Base-by-base conservation (phyloP, 2,329 filamentous ascomycete species). In the Aspergillus sp. region DNA sequence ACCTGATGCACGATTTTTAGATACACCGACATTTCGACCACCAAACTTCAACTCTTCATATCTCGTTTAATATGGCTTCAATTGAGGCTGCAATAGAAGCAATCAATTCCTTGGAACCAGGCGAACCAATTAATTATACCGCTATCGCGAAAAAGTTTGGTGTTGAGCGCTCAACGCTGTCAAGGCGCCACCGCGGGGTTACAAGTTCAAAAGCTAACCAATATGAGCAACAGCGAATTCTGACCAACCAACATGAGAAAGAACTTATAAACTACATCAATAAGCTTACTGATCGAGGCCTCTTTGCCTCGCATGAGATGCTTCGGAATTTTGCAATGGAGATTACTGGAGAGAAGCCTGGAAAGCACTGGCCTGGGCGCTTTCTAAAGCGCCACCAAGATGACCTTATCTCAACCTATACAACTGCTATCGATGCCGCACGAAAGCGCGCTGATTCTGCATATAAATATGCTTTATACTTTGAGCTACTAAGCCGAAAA, bases 341-440 rank as follows among this genome's bases (percentile, higher is more conserved):
- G 13, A 48, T 48, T 13, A 49, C 6, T 54, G 52, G 34, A 31
- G 8, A 23, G 31, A 28, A 46, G 25, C 25, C 7, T 48, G 45
- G 45, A 48, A 48, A 23, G 4, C 45, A 48, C 45, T 48, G 19
- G 19, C 45, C 45, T 23, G 45, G 45, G 4, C 19, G 45, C 45
- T 48, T 48, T 48, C 4, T 48, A 48, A 48, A 48, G 45, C 6
- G 4, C 5, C 19, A 48, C 19, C 4, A 48, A 22, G 56, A 66
- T 73, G 13, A 57, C 17, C 54, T 57, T 48, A 47, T 57, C n/a
- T 48, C 13, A 17, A 17, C 8, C 30, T 57, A 57, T 57, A 57
- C 54, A 30, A 57, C 54, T 3, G 54, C 31, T 49, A 57, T 57
- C 6, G 15, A 57, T 49, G 25, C 54, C n/a, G 11, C 54, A 11